Base-by-base conservation (phyloP, 768 basidiomycete genomes). In the Mycena rosella region DNA sequence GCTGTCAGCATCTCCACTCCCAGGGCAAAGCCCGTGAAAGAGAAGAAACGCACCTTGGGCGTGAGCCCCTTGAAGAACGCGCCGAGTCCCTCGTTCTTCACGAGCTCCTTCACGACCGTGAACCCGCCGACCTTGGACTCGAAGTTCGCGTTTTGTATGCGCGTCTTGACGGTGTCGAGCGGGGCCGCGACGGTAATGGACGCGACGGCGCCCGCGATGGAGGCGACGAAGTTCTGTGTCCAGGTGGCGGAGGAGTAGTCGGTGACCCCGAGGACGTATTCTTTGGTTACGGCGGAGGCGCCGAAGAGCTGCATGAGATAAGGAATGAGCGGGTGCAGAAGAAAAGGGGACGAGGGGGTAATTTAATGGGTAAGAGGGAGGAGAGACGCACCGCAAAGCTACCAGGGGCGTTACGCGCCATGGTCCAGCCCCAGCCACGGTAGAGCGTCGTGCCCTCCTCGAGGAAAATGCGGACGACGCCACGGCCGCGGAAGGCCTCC, bases 341-440 rank as follows among this genome's bases (percentile, higher is more conserved):
- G 55, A 2, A 18, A 55, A 57, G 32, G 58, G 20, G 22, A 29
- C 22, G 44, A 49, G 45, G 54, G 3, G 54, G n/a, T n/a, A n/a
- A n/a, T n/a, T n/a, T n/a, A n/a, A n/a, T n/a, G n/a, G n/a, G n/a
- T n/a, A n/a, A n/a, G n/a, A n/a, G n/a, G n/a, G n/a, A n/a, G n/a
- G n/a, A n/a, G n/a, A n/a, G 5, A 84, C 93, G 68, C 75, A 97
- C 96, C 60, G 97, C 95, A 74, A 99, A 99, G 58, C 88, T 90
- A 14, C 97, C 97, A 0, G 97, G 97, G 0, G 97, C 97, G 73
- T 99, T 99, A 59, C 97, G 89, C 3, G 96, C 97, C 87, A 98
- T 92, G 26, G 97, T 99, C 97, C 97, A 99, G 49, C 96, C 96
- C 95, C 96, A 98, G 30, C 97, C 97, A 69, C 96, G 91, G 81